phyloP scores from a whole-genome alignment of 2,329 filamentous ascomycete genomes.

The Ophiocordyceps camponoti-floridani region DNA sequence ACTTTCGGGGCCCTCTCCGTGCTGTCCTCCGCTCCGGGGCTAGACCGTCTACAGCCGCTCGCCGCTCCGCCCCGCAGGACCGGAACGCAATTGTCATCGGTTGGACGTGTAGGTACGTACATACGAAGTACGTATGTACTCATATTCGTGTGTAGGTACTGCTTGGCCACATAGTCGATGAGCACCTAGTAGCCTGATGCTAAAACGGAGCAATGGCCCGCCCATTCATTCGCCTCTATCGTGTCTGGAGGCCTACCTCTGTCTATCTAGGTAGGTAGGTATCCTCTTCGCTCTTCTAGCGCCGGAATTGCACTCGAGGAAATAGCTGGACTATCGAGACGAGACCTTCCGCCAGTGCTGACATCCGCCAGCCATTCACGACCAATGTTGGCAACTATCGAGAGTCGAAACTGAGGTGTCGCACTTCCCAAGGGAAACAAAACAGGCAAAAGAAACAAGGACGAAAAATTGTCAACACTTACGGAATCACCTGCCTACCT shows the following conservation, averaged over 20 bases:
- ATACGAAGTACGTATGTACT: too few relatives aligned
- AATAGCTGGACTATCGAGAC: neutral
- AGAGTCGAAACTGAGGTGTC: neutral
- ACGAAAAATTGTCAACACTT: neutral
- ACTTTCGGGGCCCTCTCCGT: too few relatives aligned
- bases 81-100: neutral
- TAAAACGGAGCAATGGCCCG: too few relatives aligned
- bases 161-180: neutral
- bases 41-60: neutral
- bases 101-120: too few relatives aligned
- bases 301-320: neutral
- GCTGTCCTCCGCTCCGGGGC: neutral
- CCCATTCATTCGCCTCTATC: too few relatives aligned
- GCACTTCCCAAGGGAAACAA: too few relatives aligned
- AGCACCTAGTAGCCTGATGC: too few relatives aligned
- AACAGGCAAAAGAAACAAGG: neutral
- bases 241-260: too few relatives aligned
- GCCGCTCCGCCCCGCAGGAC: slow-evolving; percentile 1
- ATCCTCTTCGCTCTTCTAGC: neutral
- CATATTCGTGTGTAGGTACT: neutral
- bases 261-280: too few relatives aligned
- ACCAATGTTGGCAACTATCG: neutral
- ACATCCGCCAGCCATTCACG: neutral
- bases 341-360: neutral
- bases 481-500: too few relatives aligned